Base-by-base conservation (phyloP, 83 land plant species). In the Diphasiastrum complanatum region DNA sequence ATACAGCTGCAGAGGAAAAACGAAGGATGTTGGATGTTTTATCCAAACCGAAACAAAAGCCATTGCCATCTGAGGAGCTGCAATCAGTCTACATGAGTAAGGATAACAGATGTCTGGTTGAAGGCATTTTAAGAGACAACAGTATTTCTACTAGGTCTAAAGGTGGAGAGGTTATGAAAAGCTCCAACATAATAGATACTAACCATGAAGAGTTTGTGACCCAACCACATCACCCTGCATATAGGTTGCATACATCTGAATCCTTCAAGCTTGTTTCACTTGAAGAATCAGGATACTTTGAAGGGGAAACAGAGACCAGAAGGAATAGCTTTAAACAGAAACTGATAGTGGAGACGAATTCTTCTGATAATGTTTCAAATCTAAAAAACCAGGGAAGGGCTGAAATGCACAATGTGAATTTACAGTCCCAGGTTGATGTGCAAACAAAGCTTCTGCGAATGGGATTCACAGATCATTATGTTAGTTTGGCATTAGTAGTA, bases 11-110 rank as follows among this genome's bases (percentile, higher is more conserved):
- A 43, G 72, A 55, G 60, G 64, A 47, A 43, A 28, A 47, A 33
- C n/a, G 66, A 72, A 60, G 48, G 45, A 48, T 40, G 30, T 20
- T 30, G 23, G 35, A 72, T 60, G 46, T 22, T 8, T 2, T 25
- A 49, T 6, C 46, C 36, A 18, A 67, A 54, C 65, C 73, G 49
- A 72, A 27, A 43, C 55, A 47, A 29, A 58, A 41, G 16, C 55
- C 64, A 0, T 33, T 56, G 14, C 57, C 64, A 29, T 4, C 58
- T 0, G 62, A 55, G 38, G 75, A 73, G 57, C 72, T 73, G 26
- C 72, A 73, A 5, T 67, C 75, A n/a, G 75, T 73, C 30, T 73
- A 48, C 31, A 73, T 73, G 75, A 73, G 75, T 60, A 73, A 73
- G 48, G 46, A 49, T 27, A 73, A 73, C 27, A 59, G 75, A 29